Evolutionary conservation across 495 filamentous ascomycete species (phyloP), one percentile per base, ranked within the genome.

Genomic region (Penicillium cataractarum): DNA sequence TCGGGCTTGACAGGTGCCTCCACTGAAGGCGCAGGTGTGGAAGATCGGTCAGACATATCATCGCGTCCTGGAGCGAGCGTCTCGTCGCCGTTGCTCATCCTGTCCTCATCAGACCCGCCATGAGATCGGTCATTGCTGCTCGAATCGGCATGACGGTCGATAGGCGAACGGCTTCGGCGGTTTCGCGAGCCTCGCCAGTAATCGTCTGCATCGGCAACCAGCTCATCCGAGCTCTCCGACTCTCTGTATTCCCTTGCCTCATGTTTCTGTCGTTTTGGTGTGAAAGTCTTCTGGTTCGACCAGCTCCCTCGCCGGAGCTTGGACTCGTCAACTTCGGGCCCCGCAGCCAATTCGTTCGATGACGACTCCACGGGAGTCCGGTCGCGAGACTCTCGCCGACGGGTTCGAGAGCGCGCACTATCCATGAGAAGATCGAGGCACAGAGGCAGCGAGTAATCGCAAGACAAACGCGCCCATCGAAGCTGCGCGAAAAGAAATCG

Each of bases 291-390:
- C 32, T 74, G 65, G 6, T 64, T 37, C 8, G 64, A 69, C 75
- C 77, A 78, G 65, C 77, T 80, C 55, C 72, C 65, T 67, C 76
- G 71, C 53, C 72, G 78, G 54, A 70, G 76, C 55, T 79, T 73
- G 24, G 70, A 69, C 61, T 79, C 71, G n/a, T 76, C 74, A 57
- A 79, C 74, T 19, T 81, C 77, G 49, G 79, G 77, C 65, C 63
- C 72, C 26, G 73, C 76, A 26, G 78, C 81, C 48, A 83, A 73
- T 62, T 85, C 84, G 61, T 86, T 83, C 31, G 83, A 81, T 22
- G 84, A 86, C 49, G 82, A 80, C 57, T 80, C 78, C 22, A 68
- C 65, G 40, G 79, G 79, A 0, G 78, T 74, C 44, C 68, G 67
- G 31, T 55, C 65, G 40, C 72, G 73, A 19, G 63, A 56, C 44